Evolutionary conservation across 2,329 filamentous ascomycete genomes (phyloP).

Genomic region (Aspergillus brunneoviolaceus): DNA sequence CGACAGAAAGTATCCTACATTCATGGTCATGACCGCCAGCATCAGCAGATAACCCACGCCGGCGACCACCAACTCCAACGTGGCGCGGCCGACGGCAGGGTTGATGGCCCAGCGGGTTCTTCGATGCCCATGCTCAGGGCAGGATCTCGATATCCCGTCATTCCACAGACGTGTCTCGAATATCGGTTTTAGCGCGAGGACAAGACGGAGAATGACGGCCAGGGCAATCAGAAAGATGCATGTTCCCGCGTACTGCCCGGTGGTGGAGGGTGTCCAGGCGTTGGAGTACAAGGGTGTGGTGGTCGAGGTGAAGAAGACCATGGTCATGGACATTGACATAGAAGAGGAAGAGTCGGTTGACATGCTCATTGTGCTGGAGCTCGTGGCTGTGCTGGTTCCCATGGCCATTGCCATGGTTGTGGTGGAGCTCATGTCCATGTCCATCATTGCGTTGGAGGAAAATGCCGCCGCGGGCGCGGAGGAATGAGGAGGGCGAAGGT

Average conservation of each 20-base stretch:
- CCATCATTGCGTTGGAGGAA: background rate
- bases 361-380: background rate
- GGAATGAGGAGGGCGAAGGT: background rate
- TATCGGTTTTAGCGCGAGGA: slow-evolving; percentile 65
- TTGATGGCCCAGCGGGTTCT: slow-evolving; percentile 65
- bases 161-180: slow-evolving; percentile 42
- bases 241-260: slow-evolving; percentile 75
- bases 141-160: slow-evolving; percentile 19
- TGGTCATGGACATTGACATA: slow-evolving; percentile 26
- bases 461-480: background rate
- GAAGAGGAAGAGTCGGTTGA: background rate
- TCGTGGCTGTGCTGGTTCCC: background rate
- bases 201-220: slow-evolving; percentile 63
- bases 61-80: slow-evolving; percentile 66
- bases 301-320: slow-evolving; percentile 53
- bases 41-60: slow-evolving; percentile 76
- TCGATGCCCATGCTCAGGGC: slow-evolving; percentile 1
- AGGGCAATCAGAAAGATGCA: slow-evolving; percentile 85
- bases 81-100: slow-evolving; percentile 72
- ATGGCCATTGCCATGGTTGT: slow-evolving; percentile 6
- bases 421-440: slow-evolving; percentile 4
- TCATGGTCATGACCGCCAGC: slow-evolving; percentile 85
- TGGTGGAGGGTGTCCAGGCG: slow-evolving; percentile 67
- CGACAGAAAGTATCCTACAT: slow-evolving; percentile 77
- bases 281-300: slow-evolving; percentile 63